These are phyloP conservation scores for Fusarium graminum DNA, from an alignment of 2,329 filamentous ascomycete species.

Conservation along the genomic window DNA sequence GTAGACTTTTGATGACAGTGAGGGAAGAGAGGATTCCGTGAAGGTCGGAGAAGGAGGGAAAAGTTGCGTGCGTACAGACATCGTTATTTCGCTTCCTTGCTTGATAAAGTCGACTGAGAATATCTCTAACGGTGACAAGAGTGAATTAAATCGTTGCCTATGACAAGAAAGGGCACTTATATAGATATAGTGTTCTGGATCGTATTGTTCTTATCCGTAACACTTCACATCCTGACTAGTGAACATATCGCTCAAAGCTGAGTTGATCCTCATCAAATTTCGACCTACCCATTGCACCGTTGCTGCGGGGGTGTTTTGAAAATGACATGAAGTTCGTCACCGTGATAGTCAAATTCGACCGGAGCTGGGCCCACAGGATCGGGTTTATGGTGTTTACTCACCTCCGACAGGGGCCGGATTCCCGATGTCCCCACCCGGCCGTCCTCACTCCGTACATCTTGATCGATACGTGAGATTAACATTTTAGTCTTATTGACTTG, in stretches of 20 bases:
- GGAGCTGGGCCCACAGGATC: slow-evolving; percentile 33
- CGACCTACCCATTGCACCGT: background rate
- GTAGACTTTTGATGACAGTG: slow-evolving; percentile 28
- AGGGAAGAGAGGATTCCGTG: slow-evolving; percentile 33
- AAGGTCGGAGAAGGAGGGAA: slow-evolving; percentile 38
- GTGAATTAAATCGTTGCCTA: background rate
- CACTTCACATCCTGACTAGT: background rate
- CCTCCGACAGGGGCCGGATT: slow-evolving; percentile 33
- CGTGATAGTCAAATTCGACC: slow-evolving; percentile 23
- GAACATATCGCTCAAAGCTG: background rate
- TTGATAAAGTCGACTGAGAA: background rate
- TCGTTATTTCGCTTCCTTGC: background rate
- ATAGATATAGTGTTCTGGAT: background rate
- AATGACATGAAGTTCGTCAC: slow-evolving; percentile 5
- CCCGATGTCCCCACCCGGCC: slow-evolving; percentile 11
- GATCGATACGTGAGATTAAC: slow-evolving; percentile 12
- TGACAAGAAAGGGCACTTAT: slow-evolving; percentile 3
- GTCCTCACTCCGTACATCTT: background rate
- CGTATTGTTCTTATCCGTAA: background rate
- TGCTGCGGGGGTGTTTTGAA: background rate
- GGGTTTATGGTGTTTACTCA: slow-evolving; percentile 34
- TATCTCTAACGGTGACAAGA: background rate
- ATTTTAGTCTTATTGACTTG: background rate
- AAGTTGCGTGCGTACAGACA: slow-evolving; percentile 34
- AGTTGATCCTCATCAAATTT: background rate